Evolutionary conservation across 306 rosid genomes (phyloP).

Genomic region (Cyamopsis tetragonoloba): DNA sequence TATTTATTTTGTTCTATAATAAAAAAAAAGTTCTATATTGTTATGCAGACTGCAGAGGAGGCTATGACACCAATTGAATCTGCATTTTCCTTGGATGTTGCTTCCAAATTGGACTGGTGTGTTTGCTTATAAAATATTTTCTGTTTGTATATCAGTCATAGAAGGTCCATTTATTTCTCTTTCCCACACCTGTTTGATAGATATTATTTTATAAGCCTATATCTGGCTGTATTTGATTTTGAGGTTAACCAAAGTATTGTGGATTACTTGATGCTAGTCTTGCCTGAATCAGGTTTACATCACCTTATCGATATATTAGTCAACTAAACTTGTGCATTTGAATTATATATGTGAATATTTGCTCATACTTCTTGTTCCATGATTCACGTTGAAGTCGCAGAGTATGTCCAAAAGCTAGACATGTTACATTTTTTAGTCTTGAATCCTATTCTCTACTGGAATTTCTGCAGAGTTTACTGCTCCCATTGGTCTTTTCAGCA

Average conservation of each 20-base stretch:
- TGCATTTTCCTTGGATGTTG: slow-evolving; percentile 88
- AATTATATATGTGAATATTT: neutral
- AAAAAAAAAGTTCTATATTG: slow-evolving; percentile 13
- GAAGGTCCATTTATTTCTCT: neutral
- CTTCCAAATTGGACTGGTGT: slow-evolving; percentile 91
- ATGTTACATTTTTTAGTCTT: neutral
- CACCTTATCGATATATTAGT: neutral
- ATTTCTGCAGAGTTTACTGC: neutral
- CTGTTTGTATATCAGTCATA: slow-evolving; percentile 3
- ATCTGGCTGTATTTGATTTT: neutral
- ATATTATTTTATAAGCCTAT: neutral
- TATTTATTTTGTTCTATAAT: slow-evolving; percentile 20
- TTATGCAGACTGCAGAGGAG: slow-evolving; percentile 86
- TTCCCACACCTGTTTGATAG: neutral
- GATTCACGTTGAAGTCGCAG: neutral
- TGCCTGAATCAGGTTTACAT: neutral
- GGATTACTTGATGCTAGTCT: neutral
- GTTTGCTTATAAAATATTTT: slow-evolving; percentile 26
- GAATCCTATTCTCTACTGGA: neutral
- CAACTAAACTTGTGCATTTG: slow-evolving; percentile 3
- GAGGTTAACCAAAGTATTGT: neutral
- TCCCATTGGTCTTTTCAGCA: too few relatives aligned
- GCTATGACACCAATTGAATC: slow-evolving; percentile 99
- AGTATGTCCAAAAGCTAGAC: neutral
- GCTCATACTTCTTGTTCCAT: slow-evolving; percentile 4